Evolutionary conservation across 495 filamentous ascomycete species (phyloP).

Genomic region (Penicillium lividum): DNA sequence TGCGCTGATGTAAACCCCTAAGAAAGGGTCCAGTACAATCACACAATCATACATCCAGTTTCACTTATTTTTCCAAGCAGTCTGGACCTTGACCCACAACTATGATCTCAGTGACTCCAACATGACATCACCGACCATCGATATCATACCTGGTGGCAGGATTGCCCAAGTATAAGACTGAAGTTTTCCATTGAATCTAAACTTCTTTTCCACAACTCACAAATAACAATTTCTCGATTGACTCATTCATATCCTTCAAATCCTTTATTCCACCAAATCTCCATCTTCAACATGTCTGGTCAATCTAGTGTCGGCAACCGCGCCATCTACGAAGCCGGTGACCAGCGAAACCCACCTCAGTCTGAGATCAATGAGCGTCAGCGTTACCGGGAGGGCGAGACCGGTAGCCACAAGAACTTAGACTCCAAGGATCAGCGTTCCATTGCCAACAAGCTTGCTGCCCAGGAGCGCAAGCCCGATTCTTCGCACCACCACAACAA

Average conservation of each 20-base stretch:
- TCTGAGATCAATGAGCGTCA: constrained; percentile 54
- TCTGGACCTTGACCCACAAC: constrained; percentile 25
- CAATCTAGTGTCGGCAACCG: constrained; percentile 55
- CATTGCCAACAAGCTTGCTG: constrained; percentile 74
- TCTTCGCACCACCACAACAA: constrained; percentile 34
- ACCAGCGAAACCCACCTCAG: constrained; percentile 66
- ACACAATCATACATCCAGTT: constrained; percentile 10
- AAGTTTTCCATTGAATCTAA: background rate
- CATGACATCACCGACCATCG: constrained; percentile 37
- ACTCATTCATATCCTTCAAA: constrained; percentile 6
- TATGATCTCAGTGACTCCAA: constrained; percentile 41
- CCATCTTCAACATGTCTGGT: constrained; percentile 25
- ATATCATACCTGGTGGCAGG: background rate
- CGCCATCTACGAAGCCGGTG: constrained; percentile 62
- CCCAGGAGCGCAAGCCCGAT: constrained; percentile 50
- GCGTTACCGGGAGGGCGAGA: constrained; percentile 67
- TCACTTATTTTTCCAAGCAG: constrained; percentile 13
- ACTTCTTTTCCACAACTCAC: constrained; percentile 6
- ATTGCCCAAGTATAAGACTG: constrained; percentile 12
- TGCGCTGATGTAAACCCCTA: constrained; percentile 6
- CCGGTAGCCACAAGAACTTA: constrained; percentile 63
- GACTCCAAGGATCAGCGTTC: constrained; percentile 82
- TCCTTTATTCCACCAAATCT: constrained; percentile 1
- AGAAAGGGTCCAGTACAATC: constrained; percentile 13
- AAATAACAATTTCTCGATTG: background rate